These are phyloP conservation scores for Adansonia rubrostipa DNA, from an alignment of 441 rosid genomes.

Conservation along the genomic window DNA sequence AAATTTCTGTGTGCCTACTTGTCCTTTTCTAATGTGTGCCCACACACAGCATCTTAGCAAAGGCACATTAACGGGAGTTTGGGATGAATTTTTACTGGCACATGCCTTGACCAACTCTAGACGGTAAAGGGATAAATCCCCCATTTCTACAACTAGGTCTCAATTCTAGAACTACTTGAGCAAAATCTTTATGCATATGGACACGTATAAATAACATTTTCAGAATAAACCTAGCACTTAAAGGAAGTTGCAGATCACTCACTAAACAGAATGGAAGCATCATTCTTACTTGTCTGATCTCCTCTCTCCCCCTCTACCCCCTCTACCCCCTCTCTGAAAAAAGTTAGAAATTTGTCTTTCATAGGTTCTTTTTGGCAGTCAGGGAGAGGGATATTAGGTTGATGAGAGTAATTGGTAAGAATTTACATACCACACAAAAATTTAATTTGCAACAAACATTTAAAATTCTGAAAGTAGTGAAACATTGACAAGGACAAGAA, in stretches of 20 bases:
- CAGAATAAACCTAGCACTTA: neutral
- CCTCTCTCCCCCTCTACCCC: neutral
- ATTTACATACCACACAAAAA: neutral
- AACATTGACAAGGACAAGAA: too few species aligned
- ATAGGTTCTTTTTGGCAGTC: neutral
- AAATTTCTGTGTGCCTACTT: neutral
- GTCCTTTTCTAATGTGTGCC: neutral
- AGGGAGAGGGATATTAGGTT: neutral
- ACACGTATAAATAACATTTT: neutral
- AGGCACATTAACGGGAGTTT: neutral
- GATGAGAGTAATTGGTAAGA: neutral
- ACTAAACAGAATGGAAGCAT: neutral
- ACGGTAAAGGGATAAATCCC: neutral
- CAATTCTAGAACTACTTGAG: neutral
- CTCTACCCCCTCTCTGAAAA: neutral
- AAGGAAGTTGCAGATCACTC: neutral
- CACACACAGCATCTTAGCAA: neutral
- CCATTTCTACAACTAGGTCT: neutral
- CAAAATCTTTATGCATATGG: neutral
- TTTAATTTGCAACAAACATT: too few species aligned
- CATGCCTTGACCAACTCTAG: neutral
- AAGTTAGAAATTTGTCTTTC: neutral
- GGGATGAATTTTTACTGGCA: neutral
- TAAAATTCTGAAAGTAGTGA: too few species aligned
- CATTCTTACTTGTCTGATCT: too few species aligned